phyloP scores from a whole-genome alignment of 2,329 filamentous ascomycete genomes.

The Paecilomyces sp. region DNA sequence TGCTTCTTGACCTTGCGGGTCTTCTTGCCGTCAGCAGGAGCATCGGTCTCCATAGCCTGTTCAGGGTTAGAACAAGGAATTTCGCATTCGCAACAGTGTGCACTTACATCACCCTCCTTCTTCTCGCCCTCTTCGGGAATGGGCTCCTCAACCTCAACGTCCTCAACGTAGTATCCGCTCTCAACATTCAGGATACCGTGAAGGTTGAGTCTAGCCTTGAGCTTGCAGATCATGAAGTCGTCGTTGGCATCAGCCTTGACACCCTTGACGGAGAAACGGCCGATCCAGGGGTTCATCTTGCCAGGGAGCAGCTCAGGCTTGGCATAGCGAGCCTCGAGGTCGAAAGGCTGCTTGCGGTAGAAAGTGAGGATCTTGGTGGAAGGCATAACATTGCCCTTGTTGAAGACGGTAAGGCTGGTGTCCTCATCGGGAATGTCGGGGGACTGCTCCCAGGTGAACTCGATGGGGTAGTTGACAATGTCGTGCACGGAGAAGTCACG shows the following conservation, averaged over 20 bases:
- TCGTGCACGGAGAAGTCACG: constrained; percentile 97
- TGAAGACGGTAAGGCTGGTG: constrained; percentile 93
- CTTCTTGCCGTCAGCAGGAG: constrained; percentile 58
- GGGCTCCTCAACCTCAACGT: constrained; percentile 93
- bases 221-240: constrained; percentile 99
- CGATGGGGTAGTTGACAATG: constrained; percentile 95
- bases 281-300: constrained; percentile 90
- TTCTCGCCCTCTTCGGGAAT: constrained; percentile 63
- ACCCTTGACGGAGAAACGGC: constrained; percentile 94
- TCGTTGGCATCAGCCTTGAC: constrained; percentile 90
- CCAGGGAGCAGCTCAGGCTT: constrained; percentile 81
- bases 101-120: constrained; percentile 54
- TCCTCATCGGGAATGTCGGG: constrained; percentile 98
- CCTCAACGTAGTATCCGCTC: constrained; percentile 95
- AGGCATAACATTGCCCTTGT: constrained; percentile 92
- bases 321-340: constrained; percentile 89
- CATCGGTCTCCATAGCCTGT: constrained; percentile 81
- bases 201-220: constrained; percentile 93
- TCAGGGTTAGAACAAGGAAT: constrained; percentile 12
- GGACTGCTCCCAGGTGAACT: constrained; percentile 98
- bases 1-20: constrained; percentile 99
- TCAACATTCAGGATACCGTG: constrained; percentile 96
- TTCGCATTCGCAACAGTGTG: background rate
- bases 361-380: constrained; percentile 99
- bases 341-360: constrained; percentile 96